These are phyloP conservation scores for Neoboletus brunneissimus DNA, from an alignment of 768 basidiomycete genomes.

Conservation along the genomic window DNA sequence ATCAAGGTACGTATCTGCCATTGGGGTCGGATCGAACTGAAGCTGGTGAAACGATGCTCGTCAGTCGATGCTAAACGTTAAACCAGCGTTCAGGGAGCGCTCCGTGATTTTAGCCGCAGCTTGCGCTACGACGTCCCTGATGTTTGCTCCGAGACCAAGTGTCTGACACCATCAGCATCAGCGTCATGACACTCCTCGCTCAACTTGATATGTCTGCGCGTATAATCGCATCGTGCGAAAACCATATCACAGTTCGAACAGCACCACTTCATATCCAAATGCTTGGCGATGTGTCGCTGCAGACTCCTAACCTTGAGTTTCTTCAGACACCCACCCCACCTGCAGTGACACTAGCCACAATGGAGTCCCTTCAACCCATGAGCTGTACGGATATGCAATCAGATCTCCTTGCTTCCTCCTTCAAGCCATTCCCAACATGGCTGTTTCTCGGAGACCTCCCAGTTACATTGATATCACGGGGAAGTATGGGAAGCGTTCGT, in stretches of 20 bases:
- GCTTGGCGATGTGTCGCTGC: conserved; percentile 6
- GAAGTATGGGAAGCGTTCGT: not conserved
- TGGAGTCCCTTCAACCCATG: conserved; percentile 14
- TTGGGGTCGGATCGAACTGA: not conserved
- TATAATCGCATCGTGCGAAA: conserved; percentile 9
- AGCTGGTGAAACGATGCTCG: not conserved
- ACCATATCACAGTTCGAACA: conserved; percentile 7
- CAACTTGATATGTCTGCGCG: conserved; percentile 7
- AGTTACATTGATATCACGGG: conserved; percentile 5
- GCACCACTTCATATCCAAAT: conserved; percentile 13
- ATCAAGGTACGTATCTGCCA: not conserved
- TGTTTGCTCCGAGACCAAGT: not conserved
- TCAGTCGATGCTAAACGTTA: not conserved
- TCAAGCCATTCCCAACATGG: conserved; percentile 6
- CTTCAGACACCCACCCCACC: conserved; percentile 10
- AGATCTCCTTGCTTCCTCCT: conserved; percentile 12
- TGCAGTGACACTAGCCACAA: not conserved
- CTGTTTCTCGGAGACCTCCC: not conserved
- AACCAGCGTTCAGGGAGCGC: too few species aligned
- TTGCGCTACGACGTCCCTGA: not conserved
- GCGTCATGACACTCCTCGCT: conserved; percentile 5
- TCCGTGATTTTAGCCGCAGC: not conserved
- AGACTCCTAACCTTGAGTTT: conserved; percentile 12
- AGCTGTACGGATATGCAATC: conserved; percentile 6
- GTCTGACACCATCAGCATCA: not conserved